Percentiles rank a stretch among this genome's conserved stretches.
Evolutionary conservation across 2,329 filamentous ascomycete genomes (phyloP).

Genomic region (Keithomyces neogunnii): DNA sequence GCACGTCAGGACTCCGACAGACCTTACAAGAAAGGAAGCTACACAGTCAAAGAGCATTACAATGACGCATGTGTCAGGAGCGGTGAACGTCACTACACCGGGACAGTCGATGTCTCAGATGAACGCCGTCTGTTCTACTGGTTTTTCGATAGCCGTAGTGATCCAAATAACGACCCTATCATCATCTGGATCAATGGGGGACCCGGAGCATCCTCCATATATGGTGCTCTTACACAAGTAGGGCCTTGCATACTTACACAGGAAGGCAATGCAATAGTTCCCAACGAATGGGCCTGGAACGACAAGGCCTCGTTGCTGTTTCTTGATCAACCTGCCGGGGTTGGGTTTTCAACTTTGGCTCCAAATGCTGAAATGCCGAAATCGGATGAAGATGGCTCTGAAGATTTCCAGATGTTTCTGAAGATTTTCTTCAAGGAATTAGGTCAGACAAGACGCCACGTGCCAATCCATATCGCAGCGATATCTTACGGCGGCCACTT

Average conservation of each 20-base stretch:
- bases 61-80: too few relatives aligned
- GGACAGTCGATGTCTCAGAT: too few relatives aligned
- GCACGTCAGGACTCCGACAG: too few relatives aligned
- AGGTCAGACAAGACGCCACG: conserved; percentile 29
- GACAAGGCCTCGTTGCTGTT: conserved; percentile 29
- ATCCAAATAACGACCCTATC: conserved; percentile 21
- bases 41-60: too few relatives aligned
- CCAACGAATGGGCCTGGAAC: conserved; percentile 13
- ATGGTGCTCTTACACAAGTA: conserved; percentile 10
- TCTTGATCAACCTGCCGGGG: conserved; percentile 45
- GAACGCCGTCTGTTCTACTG: conserved; percentile 4
- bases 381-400: too few relatives aligned
- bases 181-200: conserved; percentile 38
- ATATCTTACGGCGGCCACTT: conserved; percentile 30
- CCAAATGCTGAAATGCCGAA: too few relatives aligned
- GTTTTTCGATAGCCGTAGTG: conserved; percentile 17
- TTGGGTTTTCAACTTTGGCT: conserved; percentile 42
- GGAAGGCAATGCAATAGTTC: neutral
- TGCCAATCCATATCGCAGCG: conserved; percentile 37
- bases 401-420: conserved; percentile 35
- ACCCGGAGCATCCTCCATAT: conserved; percentile 10
- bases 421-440: conserved; percentile 34
- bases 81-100: too few relatives aligned
- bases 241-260: conserved; percentile 11
- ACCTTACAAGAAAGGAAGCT: too few relatives aligned